These are phyloP conservation scores for Kuraishia floccosa DNA, from an alignment of 805 yeast species.

Conservation along the genomic window DNA sequence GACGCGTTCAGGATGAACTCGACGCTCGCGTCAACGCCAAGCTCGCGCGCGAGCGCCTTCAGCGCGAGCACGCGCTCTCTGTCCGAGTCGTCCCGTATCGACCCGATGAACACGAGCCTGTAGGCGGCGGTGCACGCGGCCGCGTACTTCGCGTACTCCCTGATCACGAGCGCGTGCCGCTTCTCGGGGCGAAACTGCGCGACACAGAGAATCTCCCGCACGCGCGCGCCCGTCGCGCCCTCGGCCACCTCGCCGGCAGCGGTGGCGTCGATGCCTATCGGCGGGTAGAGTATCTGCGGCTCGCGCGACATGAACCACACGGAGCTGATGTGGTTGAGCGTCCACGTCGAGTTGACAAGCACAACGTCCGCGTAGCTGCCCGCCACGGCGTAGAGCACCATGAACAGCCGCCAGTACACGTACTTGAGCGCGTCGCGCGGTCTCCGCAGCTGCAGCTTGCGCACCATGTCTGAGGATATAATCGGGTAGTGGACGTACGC, in stretches of 20 bases:
- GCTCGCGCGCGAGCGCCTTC: conserved; percentile 26
- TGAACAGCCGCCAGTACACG: conserved; percentile 62
- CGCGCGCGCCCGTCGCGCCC: conserved; percentile 15
- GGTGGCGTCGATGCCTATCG: conserved; percentile 54
- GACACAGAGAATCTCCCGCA: conserved; percentile 40
- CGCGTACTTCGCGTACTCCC: conserved; percentile 50
- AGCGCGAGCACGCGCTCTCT: conserved; percentile 43
- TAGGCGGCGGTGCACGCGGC: conserved; percentile 23
- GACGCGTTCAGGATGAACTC: conserved; percentile 66
- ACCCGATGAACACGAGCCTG: conserved; percentile 67
- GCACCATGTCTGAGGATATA: conserved; percentile 79
- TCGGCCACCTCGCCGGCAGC: conserved; percentile 3
- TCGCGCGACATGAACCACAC: conserved; percentile 46
- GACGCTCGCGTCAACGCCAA: conserved; percentile 27
- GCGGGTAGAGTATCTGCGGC: conserved; percentile 65
- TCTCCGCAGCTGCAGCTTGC: conserved; percentile 30
- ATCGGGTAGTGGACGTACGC: conserved; percentile 95
- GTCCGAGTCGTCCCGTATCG: conserved; percentile 66
- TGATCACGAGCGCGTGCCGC: conserved; percentile 64
- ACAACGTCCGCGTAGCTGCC: conserved; percentile 61
- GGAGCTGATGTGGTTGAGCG: conserved; percentile 54
- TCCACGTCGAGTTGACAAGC: conserved; percentile 87
- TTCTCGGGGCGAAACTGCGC: conserved; percentile 97
- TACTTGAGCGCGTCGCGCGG: conserved; percentile 26
- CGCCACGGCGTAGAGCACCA: conserved; percentile 49